Evolutionary conservation across 1,139 yeast genomes (phyloP).

Genomic region (Pneumocystis jirovecii): DNA sequence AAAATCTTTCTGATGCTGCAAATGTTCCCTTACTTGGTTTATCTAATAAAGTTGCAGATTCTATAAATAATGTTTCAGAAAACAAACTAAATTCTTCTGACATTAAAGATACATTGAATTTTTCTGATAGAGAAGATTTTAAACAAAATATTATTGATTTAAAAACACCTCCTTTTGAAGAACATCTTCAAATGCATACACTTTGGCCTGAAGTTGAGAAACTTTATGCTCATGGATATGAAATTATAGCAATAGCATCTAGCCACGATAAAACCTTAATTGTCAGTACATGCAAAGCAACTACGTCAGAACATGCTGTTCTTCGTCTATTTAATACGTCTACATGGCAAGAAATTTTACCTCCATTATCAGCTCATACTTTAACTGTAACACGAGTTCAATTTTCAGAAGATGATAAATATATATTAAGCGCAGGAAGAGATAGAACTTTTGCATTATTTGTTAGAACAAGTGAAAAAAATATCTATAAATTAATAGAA

Average conservation of each 20-base stretch:
- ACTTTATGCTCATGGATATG: conserved; percentile 94
- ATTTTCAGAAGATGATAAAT: conserved; percentile 58
- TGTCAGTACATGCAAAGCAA: conserved; percentile 88
- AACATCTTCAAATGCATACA: conserved; percentile 77
- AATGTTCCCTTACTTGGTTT: conserved; percentile 85
- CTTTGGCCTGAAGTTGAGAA: conserved; percentile 92
- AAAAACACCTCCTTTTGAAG: conserved; percentile 63
- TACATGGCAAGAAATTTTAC: conserved; percentile 46
- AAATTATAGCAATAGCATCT: conserved; percentile 64
- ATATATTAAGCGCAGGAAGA: conserved; percentile 68
- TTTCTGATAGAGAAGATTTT: conserved; percentile 25
- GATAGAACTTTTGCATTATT: conserved; percentile 79
- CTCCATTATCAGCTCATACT: conserved; percentile 44
- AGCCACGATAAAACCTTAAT: conserved; percentile 50
- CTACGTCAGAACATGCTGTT: conserved; percentile 70
- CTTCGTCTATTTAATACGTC: conserved; percentile 54
- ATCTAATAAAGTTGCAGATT: conserved; percentile 71
- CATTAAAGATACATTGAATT: conserved; percentile 26
- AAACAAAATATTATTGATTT: conserved; percentile 21
- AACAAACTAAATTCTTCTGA: conserved; percentile 22
- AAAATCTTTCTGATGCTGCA: conserved; percentile 60
- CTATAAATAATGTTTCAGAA: conserved; percentile 27
- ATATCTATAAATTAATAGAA: conserved; percentile 27
- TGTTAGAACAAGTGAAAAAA: conserved; percentile 33
- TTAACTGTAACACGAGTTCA: conserved; percentile 72